Evolutionary conservation across 176 grass and related monocot genomes (phyloP).

Genomic region (Lolium rigidum): DNA sequence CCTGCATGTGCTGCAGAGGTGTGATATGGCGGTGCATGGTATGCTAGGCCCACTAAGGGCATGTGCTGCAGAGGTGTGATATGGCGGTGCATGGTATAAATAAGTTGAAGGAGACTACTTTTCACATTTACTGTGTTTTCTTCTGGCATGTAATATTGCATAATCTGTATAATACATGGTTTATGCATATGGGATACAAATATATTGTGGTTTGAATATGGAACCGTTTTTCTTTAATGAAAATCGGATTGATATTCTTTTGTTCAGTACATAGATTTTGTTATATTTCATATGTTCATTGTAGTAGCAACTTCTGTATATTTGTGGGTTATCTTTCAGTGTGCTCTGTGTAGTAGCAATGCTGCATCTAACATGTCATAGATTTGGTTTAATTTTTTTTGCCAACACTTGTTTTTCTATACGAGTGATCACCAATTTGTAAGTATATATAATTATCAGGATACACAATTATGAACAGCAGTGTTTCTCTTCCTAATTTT

Average conservation of each 20-base stretch:
- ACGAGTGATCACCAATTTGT: neutral
- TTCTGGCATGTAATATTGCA: neutral
- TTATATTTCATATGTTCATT: neutral
- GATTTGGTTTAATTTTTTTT: neutral
- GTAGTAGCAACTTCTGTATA: neutral
- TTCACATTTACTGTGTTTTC: neutral
- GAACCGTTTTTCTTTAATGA: neutral
- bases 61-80: neutral
- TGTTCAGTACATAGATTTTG: neutral
- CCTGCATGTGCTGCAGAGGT: neutral
- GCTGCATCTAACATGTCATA: neutral
- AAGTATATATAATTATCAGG: neutral
- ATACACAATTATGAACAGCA: neutral
- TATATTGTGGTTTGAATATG: constrained; percentile 3
- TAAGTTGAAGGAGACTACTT: constrained; percentile 12
- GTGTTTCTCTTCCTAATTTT: neutral
- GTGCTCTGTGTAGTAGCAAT: neutral
- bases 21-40: neutral
- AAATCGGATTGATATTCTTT: constrained; percentile 7
- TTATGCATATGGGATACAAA: neutral
- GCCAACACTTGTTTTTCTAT: too few relatives aligned
- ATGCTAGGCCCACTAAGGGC: neutral
- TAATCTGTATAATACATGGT: neutral
- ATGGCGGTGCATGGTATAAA: neutral
- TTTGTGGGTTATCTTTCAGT: constrained; percentile 20